Evolutionary conservation across 805 yeast genomes (phyloP), one percentile per base, ranked within the genome.

Genomic region (Candida dendrica): DNA sequence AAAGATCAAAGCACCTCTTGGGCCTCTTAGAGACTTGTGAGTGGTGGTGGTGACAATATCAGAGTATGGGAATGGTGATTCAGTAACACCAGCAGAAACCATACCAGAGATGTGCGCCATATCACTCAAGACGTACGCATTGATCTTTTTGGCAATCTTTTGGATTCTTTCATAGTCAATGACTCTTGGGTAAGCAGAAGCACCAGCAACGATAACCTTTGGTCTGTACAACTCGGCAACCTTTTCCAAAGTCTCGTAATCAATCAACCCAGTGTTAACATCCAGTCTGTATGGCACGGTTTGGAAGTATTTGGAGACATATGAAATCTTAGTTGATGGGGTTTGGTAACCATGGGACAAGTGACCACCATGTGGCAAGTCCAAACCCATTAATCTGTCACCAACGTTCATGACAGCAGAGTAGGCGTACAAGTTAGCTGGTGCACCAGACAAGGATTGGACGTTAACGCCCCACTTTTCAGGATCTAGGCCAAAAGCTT

Each of bases 41-140:
- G 97, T 89, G 42, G 98, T 91, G 49, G 98, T 91, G 49, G 98
- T 91, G 61, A 91, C 98, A 55, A 91, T 86, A 68, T 91, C 98
- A 43, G 96, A 84, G 66, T 83, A 79, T 58, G 82, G 83, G 69
- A 91, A 91, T 45, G 98, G 98, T 33, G 95, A 85, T 55, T 86
- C 89, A 36, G 86, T 83, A 43, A 89, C 96, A 50, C 90, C 93
- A 38, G 97, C 96, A 43, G 98, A 91, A 41, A 91, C 85, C 49
- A 91, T 73, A 53, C 98, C 98, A 19, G 97, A 87, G 49, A 89
- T 91, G 65, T 91, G 98, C 27, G 98, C 96, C 98, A 91, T 91
- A 64, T 91, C 98, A 43, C 87, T 81, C 66, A 91, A 69, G 48
- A 91, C 71, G 65, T 90, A 90, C 39, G 98, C 97, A 52, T 95